Evolutionary conservation across 345 rosid genomes (phyloP), one percentile per base, ranked within the genome.

Genomic region (Fremontodendron californicum): DNA sequence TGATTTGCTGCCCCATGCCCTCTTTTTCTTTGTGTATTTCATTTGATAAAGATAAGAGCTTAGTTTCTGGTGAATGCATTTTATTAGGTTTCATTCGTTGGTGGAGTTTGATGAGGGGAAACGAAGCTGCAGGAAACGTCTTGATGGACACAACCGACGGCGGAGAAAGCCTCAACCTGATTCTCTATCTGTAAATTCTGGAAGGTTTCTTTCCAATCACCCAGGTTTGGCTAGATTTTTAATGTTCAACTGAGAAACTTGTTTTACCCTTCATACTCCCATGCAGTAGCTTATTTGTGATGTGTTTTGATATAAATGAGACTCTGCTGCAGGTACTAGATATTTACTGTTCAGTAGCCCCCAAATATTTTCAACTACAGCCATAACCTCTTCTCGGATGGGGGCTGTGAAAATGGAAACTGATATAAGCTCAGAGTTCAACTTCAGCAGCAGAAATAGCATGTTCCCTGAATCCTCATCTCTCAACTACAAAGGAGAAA

Each of bases 111-210:
- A 92, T 71, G 92, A 89, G 23, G 93, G 87, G 64, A 92, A 92
- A 77, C 79, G 97, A 80, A 92, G 97, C 89, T 92, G 94, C 82
- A 85, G 97, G 69, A 92, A 89, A 75, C 87, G 94, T 21, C 97
- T 92, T 10, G 97, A 92, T 67, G 94, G 94, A 23, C 97, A 92
- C 78, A 92, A 92, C 82, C 74, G 91, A 33, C 88, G 97, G 11
- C 79, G 92, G 52, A 89, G 94, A 80, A 92, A 92, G 87, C 85
- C 92, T 40, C 96, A 87, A 76, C 89, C 88, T 0, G 89, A 88
- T 78, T 60, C 90, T 27, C 54, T 84, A 9, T 68, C 88, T 69
- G 40, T 81, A 40, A 82, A 81, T 77, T 74, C 88, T 58, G 83
- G 83, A 57, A 83, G 86, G 60, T 81, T 91, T 72, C 80, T 84